Evolutionary conservation across 148 eudicot species (phyloP), one percentile per base, ranked within the genome.

Genomic region (Selenicereus undatus): DNA sequence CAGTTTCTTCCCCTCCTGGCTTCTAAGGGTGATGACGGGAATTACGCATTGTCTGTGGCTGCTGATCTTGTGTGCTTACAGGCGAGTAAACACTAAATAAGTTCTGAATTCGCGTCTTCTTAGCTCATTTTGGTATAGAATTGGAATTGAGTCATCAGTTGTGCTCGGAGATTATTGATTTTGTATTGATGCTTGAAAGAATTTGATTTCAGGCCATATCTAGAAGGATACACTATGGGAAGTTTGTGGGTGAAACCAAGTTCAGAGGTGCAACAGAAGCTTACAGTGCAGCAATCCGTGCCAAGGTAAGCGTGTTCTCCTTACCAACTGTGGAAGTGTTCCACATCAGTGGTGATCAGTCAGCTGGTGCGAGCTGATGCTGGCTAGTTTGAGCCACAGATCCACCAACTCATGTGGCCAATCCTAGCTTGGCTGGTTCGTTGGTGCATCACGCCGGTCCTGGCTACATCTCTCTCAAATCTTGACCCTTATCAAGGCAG

Each of bases 161-260:
- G 8, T 39, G 43, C 43, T 39, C 5, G 17, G 18, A 66, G 35
- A 11, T 10, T 12, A 27, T 65, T 13, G 17, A 13, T 66, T 0
- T 64, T n/a, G 12, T 51, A 24, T 32, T 78, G n/a, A 74, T 32
- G 43, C 11, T 64, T 58, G 45, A 24, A 60, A 16, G 30, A n/a
- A n/a, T 75, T 50, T 32, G 7, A 18, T 81, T 83, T 66, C 80
- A 95, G 98, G 94, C 94, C 36, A 77, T 95, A 36, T 93, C 99
- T 3, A 93, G 91, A 82, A 91, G 99, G 74, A 93, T 95, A 83
- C 97, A 95, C 78, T 89, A 78, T 54, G 99, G 99, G 32, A 95
- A 91, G 81, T 95, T 84, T 76, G 99, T 93, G 3, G 99, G 97
- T 66, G 99, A 95, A 78, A 90, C 86, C 26, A 95, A 95, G 88